Evolutionary conservation across 148 eudicot genomes (phyloP).

Genomic region (Selenicereus undatus): DNA sequence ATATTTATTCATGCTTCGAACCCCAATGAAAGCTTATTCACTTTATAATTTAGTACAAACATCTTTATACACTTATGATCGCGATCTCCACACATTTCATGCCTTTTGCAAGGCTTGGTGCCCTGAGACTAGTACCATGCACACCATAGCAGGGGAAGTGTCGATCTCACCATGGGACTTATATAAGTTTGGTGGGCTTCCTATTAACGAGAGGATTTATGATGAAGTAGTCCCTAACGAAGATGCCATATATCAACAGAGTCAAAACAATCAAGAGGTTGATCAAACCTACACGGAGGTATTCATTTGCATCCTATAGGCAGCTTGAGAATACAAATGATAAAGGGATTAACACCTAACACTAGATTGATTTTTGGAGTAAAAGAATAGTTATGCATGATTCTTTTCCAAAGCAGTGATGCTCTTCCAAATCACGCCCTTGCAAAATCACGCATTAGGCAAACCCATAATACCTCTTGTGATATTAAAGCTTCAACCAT

Average conservation of each 20-base stretch:
- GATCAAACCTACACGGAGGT: neutral
- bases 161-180: neutral
- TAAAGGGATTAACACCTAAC: neutral
- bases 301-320: neutral
- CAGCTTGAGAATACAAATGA: neutral
- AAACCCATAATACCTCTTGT: neutral
- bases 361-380: neutral
- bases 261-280: too few species aligned
- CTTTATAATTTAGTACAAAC: neutral
- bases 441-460: neutral
- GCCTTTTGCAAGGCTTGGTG: neutral
- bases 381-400: too few species aligned
- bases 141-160: neutral
- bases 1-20: neutral
- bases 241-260: neutral
- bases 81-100: neutral
- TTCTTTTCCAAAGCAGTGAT: neutral
- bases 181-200: neutral
- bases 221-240: neutral
- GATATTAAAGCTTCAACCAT: too few species aligned
- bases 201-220: neutral
- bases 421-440: neutral
- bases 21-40: neutral
- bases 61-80: neutral
- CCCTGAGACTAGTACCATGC: neutral